Percentiles rank a stretch among this genome's conserved stretches.
These are phyloP conservation scores for Chalara sp. DNA, from an alignment of 2,329 filamentous ascomycete species.

Conservation along the genomic window DNA sequence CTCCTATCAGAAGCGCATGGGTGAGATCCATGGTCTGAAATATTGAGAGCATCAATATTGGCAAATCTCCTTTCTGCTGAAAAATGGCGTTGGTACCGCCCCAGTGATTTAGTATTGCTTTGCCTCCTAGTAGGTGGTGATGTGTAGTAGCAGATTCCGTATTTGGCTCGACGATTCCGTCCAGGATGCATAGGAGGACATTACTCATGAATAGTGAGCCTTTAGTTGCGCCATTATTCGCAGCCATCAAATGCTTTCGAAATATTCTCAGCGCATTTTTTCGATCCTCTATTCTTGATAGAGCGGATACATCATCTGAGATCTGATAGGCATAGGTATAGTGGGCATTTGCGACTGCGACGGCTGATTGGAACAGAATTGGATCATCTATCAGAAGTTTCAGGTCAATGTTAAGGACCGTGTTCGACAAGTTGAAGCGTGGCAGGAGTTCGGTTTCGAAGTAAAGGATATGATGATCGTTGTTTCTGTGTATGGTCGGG, in stretches of 20 bases:
- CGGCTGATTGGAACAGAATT: slow-evolving; percentile 18
- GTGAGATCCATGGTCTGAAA: slow-evolving; percentile 38
- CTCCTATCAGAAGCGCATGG: slow-evolving; percentile 32
- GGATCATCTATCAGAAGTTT: slow-evolving; percentile 18
- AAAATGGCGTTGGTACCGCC: slow-evolving; percentile 17
- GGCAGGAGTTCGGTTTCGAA: slow-evolving; percentile 23
- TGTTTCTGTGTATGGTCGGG: slow-evolving; percentile 21
- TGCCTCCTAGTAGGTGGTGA: slow-evolving; percentile 21
- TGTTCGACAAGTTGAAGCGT: slow-evolving; percentile 23
- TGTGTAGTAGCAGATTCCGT: slow-evolving; percentile 16
- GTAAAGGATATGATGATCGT: slow-evolving; percentile 21
- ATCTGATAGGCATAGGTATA: slow-evolving; percentile 15
- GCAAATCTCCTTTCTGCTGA: slow-evolving; percentile 16
- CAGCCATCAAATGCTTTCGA: slow-evolving; percentile 28
- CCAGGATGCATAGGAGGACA: slow-evolving; percentile 34
- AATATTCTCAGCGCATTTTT: slow-evolving; percentile 26
- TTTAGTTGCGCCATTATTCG: slow-evolving; percentile 26
- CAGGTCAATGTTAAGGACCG: slow-evolving; percentile 17
- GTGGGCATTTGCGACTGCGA: slow-evolving; percentile 22
- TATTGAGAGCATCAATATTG: slow-evolving; percentile 35
- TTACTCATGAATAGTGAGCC: slow-evolving; percentile 35
- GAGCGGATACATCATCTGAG: slow-evolving; percentile 13
- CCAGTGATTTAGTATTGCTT: slow-evolving; percentile 23
- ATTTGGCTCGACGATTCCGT: slow-evolving; percentile 23
- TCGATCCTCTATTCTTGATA: slow-evolving; percentile 21